Conservation (phyloP, 441 rosid species). For the Breynia disticha region DNA sequence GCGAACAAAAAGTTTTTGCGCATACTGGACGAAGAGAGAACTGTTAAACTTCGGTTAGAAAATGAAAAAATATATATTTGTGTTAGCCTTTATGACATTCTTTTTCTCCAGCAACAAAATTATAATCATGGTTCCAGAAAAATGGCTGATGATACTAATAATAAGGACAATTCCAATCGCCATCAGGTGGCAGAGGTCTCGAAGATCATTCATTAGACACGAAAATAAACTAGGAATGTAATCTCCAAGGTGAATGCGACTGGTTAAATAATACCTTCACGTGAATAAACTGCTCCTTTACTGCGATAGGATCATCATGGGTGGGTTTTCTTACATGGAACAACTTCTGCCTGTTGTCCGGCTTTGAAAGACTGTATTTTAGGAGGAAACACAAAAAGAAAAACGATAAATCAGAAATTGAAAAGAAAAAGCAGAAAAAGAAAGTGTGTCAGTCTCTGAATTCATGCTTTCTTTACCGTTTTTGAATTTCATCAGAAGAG, state of each 20-base stretch:
- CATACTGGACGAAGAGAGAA: constrained; percentile 50
- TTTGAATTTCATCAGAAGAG: constrained; percentile 28
- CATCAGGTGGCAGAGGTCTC: no score
- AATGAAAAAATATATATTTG: not conserved
- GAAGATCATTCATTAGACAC: not conserved
- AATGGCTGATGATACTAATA: no score
- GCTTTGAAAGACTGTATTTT: constrained; percentile 36
- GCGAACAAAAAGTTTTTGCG: constrained; percentile 61
- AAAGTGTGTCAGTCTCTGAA: not conserved
- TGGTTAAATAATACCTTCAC: constrained; percentile 55
- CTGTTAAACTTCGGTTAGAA: constrained; percentile 1
- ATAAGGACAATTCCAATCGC: no score
- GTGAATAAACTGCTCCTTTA: constrained; percentile 85
- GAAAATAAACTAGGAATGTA: not conserved
- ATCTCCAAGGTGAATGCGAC: not conserved
- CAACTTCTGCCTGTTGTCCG: constrained; percentile 36
- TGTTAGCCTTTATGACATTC: not conserved
- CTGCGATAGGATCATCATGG: constrained; percentile 56
- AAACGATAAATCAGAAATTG: constrained; percentile 9
- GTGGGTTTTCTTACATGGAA: constrained; percentile 58
- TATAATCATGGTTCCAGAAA: not conserved
- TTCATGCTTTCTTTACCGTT: constrained; percentile 36
- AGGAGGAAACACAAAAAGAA: constrained; percentile 19
- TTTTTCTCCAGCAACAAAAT: not conserved
- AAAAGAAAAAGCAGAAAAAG: not conserved